A percentile compares a stretch with the other conserved stretches of the same genome.
phyloP scores from a whole-genome alignment of 805 yeast species.

The Pichia scutulata region DNA sequence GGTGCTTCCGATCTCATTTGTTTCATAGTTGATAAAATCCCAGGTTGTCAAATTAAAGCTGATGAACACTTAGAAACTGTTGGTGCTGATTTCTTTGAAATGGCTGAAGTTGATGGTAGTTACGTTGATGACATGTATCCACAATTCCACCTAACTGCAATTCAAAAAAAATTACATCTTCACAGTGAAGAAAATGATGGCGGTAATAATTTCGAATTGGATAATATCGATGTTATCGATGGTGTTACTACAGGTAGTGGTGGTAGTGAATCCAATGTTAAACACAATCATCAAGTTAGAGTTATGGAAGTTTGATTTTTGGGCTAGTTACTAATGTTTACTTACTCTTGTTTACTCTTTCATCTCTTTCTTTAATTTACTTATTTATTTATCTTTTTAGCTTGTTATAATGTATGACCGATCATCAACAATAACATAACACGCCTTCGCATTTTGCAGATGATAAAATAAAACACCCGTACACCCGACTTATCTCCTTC shows the following conservation, averaged over 20 bases:
- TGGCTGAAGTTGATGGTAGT: conserved; percentile 40
- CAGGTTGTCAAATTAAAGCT: conserved; percentile 41
- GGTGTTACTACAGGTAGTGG: neutral
- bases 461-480: too few relatives aligned
- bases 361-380: neutral
- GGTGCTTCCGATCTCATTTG: conserved; percentile 36
- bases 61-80: conserved; percentile 38
- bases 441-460: too few relatives aligned
- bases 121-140: conserved; percentile 14
- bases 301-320: neutral
- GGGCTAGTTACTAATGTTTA: too few relatives aligned
- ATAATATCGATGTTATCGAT: conserved; percentile 1
- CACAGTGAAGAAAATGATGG: neutral
- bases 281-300: neutral
- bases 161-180: conserved; percentile 3
- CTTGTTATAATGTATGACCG: too few relatives aligned
- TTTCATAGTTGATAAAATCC: conserved; percentile 41
- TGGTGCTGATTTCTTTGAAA: conserved; percentile 45
- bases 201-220: conserved; percentile 1
- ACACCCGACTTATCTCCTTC: too few relatives aligned
- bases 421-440: too few relatives aligned
- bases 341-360: neutral
- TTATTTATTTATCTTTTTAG: neutral
- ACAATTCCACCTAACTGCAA: conserved; percentile 11
- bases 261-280: neutral